phyloP scores from a whole-genome alignment of 2,329 filamentous ascomycete species.

The Penicillium psychrosexuale region DNA sequence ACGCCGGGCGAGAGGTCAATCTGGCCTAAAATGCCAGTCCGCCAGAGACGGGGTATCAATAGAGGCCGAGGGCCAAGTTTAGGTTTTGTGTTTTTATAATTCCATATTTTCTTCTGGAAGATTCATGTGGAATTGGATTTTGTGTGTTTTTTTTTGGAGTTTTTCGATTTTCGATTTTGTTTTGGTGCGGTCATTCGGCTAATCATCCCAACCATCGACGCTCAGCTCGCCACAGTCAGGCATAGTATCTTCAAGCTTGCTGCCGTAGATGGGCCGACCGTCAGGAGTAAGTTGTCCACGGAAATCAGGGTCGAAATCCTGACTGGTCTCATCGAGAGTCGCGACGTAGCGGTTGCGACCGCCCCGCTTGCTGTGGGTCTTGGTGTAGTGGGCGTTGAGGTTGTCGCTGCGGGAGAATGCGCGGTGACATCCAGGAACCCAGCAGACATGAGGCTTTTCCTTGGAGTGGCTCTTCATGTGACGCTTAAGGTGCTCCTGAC shows the following conservation, averaged over 20 bases:
- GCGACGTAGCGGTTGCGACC: conserved; percentile 48
- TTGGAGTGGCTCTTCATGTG: conserved; percentile 50
- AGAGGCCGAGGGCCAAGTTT: neutral
- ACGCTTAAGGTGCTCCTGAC: conserved; percentile 50
- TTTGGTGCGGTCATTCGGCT: conserved; percentile 8
- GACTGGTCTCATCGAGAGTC: conserved; percentile 43
- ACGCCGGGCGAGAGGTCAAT: conserved; percentile 16
- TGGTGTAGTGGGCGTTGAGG: conserved; percentile 46
- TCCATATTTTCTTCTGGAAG: conserved; percentile 8
- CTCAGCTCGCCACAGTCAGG: conserved; percentile 34
- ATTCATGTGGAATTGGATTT: neutral
- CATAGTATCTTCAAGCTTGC: conserved; percentile 36
- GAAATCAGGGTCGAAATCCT: conserved; percentile 45
- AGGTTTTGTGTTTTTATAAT: neutral
- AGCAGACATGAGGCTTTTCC: conserved; percentile 44
- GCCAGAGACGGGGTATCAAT: conserved; percentile 25
- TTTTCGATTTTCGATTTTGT: conserved; percentile 1
- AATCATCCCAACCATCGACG: conserved; percentile 36
- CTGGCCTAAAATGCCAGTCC: conserved; percentile 19
- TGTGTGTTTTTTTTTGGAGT: neutral
- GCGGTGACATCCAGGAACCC: conserved; percentile 44
- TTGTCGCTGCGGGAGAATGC: conserved; percentile 47
- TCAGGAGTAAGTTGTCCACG: conserved; percentile 43
- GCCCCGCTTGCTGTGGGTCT: conserved; percentile 47
- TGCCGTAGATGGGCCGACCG: conserved; percentile 41